phyloP scores from a whole-genome alignment of 352 stramenopile species.

The Phytophthora chlamydospora region DNA sequence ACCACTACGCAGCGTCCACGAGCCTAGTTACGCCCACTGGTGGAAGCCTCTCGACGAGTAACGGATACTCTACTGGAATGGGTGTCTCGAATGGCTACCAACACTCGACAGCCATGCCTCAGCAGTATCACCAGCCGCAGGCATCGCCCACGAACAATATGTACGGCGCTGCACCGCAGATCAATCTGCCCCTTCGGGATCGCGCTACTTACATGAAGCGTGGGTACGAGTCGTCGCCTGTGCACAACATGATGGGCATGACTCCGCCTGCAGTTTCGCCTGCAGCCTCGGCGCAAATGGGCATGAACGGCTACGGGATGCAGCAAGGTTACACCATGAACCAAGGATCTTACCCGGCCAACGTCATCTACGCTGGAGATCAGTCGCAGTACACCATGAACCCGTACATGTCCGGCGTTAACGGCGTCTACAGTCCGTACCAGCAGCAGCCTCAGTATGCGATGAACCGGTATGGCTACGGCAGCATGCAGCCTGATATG shows the following conservation, averaged over 20 bases:
- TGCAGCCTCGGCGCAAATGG: conserved; percentile 29
- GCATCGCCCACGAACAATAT: conserved; percentile 42
- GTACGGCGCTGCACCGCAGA: conserved; percentile 43
- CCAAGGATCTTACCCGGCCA: conserved; percentile 35
- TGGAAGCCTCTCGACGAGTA: conserved; percentile 22
- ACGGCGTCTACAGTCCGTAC: conserved; percentile 41
- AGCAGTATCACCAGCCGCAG: conserved; percentile 49
- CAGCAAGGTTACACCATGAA: conserved; percentile 39
- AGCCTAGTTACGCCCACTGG: conserved; percentile 24
- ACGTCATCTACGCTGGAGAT: conserved; percentile 46
- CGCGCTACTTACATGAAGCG: conserved; percentile 61
- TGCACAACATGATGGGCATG: conserved; percentile 39
- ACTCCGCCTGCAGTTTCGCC: conserved; percentile 34
- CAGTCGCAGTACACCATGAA: conserved; percentile 40
- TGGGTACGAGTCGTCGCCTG: conserved; percentile 39
- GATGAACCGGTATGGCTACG: conserved; percentile 59
- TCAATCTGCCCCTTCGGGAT: conserved; percentile 69
- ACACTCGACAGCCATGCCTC: conserved; percentile 25
- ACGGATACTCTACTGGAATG: conserved; percentile 33
- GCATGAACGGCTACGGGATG: conserved; percentile 36
- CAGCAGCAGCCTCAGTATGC: conserved; percentile 52
- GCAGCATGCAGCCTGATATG: conserved; percentile 35
- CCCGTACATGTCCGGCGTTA: conserved; percentile 34
- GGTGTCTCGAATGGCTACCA: conserved; percentile 28
- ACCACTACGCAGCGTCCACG: conserved; percentile 27